These are phyloP conservation scores for Laburnicola sp. DNA, from an alignment of 2,329 filamentous ascomycete genomes.

Conservation along the genomic window DNA sequence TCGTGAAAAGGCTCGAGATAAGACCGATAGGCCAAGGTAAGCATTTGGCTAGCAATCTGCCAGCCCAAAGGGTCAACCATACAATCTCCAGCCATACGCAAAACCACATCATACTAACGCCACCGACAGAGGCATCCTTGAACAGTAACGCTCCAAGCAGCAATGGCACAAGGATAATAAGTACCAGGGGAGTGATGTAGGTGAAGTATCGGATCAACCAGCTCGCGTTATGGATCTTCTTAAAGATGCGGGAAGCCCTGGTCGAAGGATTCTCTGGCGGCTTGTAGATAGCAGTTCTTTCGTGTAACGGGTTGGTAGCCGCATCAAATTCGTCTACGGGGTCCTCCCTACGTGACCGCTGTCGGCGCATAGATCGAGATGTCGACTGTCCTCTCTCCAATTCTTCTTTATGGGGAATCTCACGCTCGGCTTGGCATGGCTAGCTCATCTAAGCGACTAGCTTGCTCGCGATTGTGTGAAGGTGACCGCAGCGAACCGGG, in stretches of 20 bases:
- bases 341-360: conserved; percentile 58
- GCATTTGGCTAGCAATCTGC: conserved; percentile 65
- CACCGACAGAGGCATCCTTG: conserved; percentile 66
- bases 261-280: conserved; percentile 66
- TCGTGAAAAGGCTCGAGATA: conserved; percentile 75
- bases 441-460: conserved; percentile 64
- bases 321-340: conserved; percentile 68
- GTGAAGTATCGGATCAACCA: conserved; percentile 70
- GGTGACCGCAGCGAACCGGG: conserved; percentile 51
- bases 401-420: conserved; percentile 54
- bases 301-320: conserved; percentile 69
- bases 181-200: conserved; percentile 68
- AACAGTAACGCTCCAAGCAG: conserved; percentile 66
- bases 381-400: conserved; percentile 40
- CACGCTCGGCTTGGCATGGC: conserved; percentile 65
- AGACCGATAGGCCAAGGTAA: conserved; percentile 65
- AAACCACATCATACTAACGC: conserved; percentile 84
- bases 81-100: conserved; percentile 93
- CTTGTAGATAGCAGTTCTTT: conserved; percentile 66
- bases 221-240: conserved; percentile 66
- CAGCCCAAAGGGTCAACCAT: conserved; percentile 89
- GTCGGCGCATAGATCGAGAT: conserved; percentile 53
- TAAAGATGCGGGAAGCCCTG: conserved; percentile 65
- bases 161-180: conserved; percentile 68
- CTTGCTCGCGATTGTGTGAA: conserved; percentile 62